A percentile compares a stretch with the other conserved stretches of the same genome.
Conservation (phyloP, 1,284 basidiomycete species). For the Apiotrichum montevideense region DNA sequence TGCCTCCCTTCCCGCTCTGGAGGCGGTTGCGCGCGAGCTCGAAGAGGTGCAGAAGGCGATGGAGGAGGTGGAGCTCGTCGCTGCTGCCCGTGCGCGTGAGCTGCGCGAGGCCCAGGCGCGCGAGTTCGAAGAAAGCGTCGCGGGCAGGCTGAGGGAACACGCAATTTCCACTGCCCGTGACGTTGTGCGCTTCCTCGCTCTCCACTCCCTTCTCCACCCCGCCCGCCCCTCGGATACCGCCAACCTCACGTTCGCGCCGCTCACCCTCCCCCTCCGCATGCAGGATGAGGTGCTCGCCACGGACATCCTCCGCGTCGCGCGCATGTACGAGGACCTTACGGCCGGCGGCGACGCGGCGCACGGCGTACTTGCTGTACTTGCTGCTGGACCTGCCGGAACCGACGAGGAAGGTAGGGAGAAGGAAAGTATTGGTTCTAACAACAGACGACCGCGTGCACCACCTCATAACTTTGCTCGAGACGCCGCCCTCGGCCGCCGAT, state of each 20-base stretch:
- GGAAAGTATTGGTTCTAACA: conserved; percentile 8
- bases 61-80: conserved; percentile 49
- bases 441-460: conserved; percentile 36
- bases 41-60: conserved; percentile 71
- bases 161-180: conserved; percentile 49
- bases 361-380: conserved; percentile 24
- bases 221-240: conserved; percentile 32
- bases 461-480: conserved; percentile 19
- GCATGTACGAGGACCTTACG: conserved; percentile 35
- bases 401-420: conserved; percentile 32
- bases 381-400: conserved; percentile 25
- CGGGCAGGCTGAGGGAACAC: conserved; percentile 5
- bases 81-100: conserved; percentile 23
- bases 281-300: conserved; percentile 42
- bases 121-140: conserved; percentile 8
- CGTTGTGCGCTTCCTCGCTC: conserved; percentile 59
- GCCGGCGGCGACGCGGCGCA: conserved; percentile 26
- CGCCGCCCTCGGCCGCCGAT: conserved; percentile 26
- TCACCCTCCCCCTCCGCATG: conserved; percentile 36
- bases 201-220: conserved; percentile 56
- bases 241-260: conserved; percentile 46
- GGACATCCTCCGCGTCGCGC: conserved; percentile 37
- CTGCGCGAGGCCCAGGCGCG: conserved; percentile 20
- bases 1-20: conserved; percentile 63
- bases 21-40: conserved; percentile 69